Evolutionary conservation across 768 basidiomycete species (phyloP).

Genomic region (Cantharellus anzutake): DNA sequence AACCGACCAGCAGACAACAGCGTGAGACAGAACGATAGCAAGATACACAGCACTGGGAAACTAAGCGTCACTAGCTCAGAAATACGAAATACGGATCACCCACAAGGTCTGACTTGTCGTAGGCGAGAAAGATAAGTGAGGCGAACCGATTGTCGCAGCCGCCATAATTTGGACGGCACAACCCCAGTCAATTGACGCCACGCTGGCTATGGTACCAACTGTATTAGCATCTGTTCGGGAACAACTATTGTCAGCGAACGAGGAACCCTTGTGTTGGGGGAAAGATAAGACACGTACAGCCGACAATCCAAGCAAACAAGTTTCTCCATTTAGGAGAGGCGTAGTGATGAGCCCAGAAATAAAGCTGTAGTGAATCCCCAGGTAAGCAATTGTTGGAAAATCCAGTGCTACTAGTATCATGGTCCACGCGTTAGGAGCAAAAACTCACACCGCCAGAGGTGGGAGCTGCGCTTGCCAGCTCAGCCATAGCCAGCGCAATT

Average conservation of each 20-base stretch:
- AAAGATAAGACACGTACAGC: constrained; percentile 26
- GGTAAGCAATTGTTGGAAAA: not conserved
- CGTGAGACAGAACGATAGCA: constrained; percentile 42
- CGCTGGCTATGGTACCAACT: constrained; percentile 29
- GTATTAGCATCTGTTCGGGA: constrained; percentile 28
- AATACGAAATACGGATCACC: not conserved
- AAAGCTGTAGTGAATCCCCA: constrained; percentile 23
- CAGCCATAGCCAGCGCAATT: constrained; percentile 49
- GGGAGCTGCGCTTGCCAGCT: constrained; percentile 49
- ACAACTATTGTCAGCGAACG: constrained; percentile 19
- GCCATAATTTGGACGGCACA: constrained; percentile 40
- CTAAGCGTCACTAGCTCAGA: not conserved
- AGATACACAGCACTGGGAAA: constrained; percentile 39
- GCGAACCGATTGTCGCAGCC: constrained; percentile 25
- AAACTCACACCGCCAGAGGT: constrained; percentile 48
- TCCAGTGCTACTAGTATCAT: too few relatives aligned
- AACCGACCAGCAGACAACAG: constrained; percentile 26
- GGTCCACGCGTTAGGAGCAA: not conserved
- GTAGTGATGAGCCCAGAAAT: constrained; percentile 48
- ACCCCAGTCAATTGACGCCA: constrained; percentile 31
- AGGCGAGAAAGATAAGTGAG: constrained; percentile 20
- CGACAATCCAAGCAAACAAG: constrained; percentile 49
- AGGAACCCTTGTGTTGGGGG: constrained; percentile 24
- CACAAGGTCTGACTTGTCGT: constrained; percentile 21
- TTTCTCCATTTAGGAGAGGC: constrained; percentile 37